Evolutionary conservation across 2,329 filamentous ascomycete genomes (phyloP).

Genomic region (Zymoseptoria ardabiliae): DNA sequence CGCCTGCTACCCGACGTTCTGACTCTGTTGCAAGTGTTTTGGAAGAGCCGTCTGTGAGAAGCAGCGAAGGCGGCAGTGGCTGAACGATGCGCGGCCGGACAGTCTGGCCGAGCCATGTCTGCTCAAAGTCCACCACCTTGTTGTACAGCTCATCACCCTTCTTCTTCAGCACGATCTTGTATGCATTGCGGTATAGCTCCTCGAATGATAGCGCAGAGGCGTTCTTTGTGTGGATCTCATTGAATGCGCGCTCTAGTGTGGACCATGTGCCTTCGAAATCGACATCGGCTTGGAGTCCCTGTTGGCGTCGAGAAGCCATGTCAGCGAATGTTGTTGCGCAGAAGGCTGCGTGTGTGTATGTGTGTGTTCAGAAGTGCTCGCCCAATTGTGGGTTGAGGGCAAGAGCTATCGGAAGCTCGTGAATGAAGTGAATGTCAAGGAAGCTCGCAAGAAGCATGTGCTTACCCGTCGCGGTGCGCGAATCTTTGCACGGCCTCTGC

Average conservation of each 20-base stretch:
- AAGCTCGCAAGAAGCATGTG: slow-evolving; percentile 18
- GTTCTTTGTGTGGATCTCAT: slow-evolving; percentile 86
- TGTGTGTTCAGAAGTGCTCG: not conserved
- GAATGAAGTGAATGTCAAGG: not conserved
- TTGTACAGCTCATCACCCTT: slow-evolving; percentile 76
- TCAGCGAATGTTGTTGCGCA: not conserved
- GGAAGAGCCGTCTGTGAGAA: slow-evolving; percentile 39
- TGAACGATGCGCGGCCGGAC: slow-evolving; percentile 64
- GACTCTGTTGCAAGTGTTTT: slow-evolving; percentile 53
- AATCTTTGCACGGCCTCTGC: slow-evolving; percentile 55
- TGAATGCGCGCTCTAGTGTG: slow-evolving; percentile 66
- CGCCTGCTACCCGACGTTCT: slow-evolving; percentile 72
- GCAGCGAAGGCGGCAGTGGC: slow-evolving; percentile 63
- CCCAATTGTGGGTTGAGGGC: not conserved
- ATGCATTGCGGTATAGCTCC: slow-evolving; percentile 85
- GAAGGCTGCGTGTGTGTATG: not conserved
- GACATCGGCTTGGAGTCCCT: slow-evolving; percentile 57
- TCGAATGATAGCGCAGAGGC: slow-evolving; percentile 88
- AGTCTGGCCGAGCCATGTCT: slow-evolving; percentile 66
- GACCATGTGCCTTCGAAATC: slow-evolving; percentile 86
- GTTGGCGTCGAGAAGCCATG: slow-evolving; percentile 2
- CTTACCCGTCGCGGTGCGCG: slow-evolving; percentile 60
- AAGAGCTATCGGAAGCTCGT: slow-evolving; percentile 26
- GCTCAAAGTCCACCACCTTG: slow-evolving; percentile 71
- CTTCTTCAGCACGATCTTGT: slow-evolving; percentile 87